These are phyloP conservation scores for Didymella sp. DNA, from an alignment of 2,329 filamentous ascomycete genomes.

Conservation along the genomic window DNA sequence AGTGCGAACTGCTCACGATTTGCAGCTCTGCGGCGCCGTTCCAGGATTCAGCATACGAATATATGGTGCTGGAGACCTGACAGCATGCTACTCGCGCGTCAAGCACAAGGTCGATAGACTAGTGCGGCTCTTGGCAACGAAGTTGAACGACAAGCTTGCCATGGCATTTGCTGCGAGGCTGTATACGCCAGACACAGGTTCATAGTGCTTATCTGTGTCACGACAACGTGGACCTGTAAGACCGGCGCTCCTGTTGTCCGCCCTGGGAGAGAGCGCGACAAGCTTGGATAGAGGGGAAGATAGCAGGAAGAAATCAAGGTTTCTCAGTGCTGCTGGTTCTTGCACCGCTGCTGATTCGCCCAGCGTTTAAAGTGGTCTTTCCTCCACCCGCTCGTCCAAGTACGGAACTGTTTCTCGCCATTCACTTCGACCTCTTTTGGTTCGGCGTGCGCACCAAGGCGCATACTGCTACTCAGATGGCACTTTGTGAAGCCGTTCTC, in stretches of 20 bases:
- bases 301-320: not conserved
- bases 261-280: too few species aligned
- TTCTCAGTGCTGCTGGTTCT: slow-evolving; percentile 25
- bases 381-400: slow-evolving; percentile 44
- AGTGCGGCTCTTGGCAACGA: not conserved
- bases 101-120: not conserved
- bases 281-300: too few species aligned
- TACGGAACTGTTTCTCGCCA: slow-evolving; percentile 19
- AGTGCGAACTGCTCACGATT: too few species aligned
- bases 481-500: slow-evolving; percentile 44
- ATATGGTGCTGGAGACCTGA: not conserved
- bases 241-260: not conserved
- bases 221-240: not conserved
- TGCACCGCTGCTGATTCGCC: slow-evolving; percentile 41
- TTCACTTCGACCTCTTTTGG: slow-evolving; percentile 23
- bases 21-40: not conserved
- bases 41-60: not conserved
- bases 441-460: slow-evolving; percentile 31
- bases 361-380: slow-evolving; percentile 38
- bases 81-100: not conserved
- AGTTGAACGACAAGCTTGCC: not conserved
- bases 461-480: slow-evolving; percentile 43
- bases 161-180: not conserved
- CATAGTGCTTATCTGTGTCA: not conserved
- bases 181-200: not conserved